These are phyloP conservation scores for Bertia moriformis DNA, from an alignment of 2,329 filamentous ascomycete species.

Conservation along the genomic window DNA sequence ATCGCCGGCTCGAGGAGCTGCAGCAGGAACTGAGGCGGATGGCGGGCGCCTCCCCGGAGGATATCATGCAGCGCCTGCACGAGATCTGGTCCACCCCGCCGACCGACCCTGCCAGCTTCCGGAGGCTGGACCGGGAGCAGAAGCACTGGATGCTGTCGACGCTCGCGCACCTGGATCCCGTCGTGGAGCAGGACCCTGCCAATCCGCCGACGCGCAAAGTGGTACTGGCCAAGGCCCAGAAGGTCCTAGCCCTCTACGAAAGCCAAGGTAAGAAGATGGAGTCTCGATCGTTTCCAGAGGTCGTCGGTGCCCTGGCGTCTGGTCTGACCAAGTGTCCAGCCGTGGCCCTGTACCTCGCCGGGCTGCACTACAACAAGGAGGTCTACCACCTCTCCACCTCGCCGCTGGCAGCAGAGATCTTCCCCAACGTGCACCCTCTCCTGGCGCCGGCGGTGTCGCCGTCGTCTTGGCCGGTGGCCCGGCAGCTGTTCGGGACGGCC, in stretches of 20 bases:
- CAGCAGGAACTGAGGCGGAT: constrained; percentile 39
- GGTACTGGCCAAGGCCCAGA: constrained; percentile 10
- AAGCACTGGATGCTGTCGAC: constrained; percentile 48
- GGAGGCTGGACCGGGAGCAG: constrained; percentile 36
- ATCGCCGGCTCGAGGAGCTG: constrained; percentile 20
- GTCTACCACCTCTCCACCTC: constrained; percentile 24
- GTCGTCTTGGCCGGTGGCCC: constrained; percentile 19
- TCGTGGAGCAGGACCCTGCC: constrained; percentile 7
- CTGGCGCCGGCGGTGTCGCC: constrained; percentile 14
- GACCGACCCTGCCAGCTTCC: constrained; percentile 18
- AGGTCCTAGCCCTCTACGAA: constrained; percentile 34
- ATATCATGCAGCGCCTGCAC: constrained; percentile 38
- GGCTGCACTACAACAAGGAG: constrained; percentile 17
- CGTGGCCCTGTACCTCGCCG: constrained; percentile 12
- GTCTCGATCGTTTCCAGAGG: constrained; percentile 6
- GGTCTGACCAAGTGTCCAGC: constrained; percentile 7
- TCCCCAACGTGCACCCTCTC: constrained; percentile 14
- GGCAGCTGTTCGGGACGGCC: constrained; percentile 29
- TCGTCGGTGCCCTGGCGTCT: constrained; percentile 3
- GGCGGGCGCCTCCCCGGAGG: constrained; percentile 32
- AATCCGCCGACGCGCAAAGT: constrained; percentile 4
- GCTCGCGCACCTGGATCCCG: constrained; percentile 26
- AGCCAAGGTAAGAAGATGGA: constrained; percentile 24
- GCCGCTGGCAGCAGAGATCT: constrained; percentile 11
- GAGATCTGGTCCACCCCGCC: constrained; percentile 32